Evolutionary conservation across 331 rosid species (phyloP), one percentile per base, ranked within the genome.

Genomic region (Stylosanthes scabra): DNA sequence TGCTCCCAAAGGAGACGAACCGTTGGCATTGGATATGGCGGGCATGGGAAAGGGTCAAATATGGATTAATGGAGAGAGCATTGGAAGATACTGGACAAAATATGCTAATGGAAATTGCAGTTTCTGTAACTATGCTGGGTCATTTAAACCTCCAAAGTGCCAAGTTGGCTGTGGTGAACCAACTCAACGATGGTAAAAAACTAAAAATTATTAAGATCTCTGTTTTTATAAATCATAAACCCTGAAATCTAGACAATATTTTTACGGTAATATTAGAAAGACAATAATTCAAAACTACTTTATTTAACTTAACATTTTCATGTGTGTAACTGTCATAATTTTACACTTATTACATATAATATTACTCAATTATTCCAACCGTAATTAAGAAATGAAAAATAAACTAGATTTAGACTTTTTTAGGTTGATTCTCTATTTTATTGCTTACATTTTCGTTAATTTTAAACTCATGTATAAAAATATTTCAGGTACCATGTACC

Each of bases 51-150:
- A 91, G 84, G 97, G 97, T 46, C 97, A 91, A 74, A 77, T 91
- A 81, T 93, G 98, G 98, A 86, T 93, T 45, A 93, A 93, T 51
- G 98, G 96, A 20, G 84, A 90, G 80, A 88, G 91, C 59, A 78
- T 93, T 72, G 98, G 97, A 75, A 87, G 98, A 82, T 90, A 90
- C 79, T 93, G 97, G 98, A 90, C 96, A 37, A 87, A 89, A 31
- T 83, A 46, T 49, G 93, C 97, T 28, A 82, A 68, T 58, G 97
- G 98, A 70, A 68, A 87, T 71, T 93, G 98, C 79, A 80, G 78
- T 6, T 81, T 64, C 1, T 90, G 98, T 81, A 78, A 74, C 72
- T 90, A 88, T 77, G 84, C 88, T n/a, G 92, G 96, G 11, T 57
- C 80, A 34, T 93, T 80, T 67, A 86, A 82, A 64, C 97, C 96